Percentiles rank a stretch among this genome's conserved stretches.
Conservation (phyloP, 106 monocot species). For the Agapanthus africanus region DNA sequence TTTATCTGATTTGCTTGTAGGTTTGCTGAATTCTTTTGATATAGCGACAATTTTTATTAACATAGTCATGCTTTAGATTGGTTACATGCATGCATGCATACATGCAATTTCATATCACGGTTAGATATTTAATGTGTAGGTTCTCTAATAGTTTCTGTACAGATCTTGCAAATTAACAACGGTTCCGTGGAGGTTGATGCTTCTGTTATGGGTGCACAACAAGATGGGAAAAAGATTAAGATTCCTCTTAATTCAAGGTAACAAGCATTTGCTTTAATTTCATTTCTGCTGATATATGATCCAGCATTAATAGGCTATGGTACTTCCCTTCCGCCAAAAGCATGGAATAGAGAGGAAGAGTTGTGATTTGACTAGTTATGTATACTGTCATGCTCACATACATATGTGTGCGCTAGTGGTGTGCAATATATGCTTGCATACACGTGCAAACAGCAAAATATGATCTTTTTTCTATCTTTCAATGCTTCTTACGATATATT, state of each 20-base stretch:
- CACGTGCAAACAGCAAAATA: not conserved
- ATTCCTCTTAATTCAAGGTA: conserved; percentile 97
- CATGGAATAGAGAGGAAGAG: too few relatives aligned
- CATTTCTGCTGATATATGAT: not conserved
- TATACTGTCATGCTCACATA: not conserved
- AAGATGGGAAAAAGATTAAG: conserved; percentile 90
- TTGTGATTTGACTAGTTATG: not conserved
- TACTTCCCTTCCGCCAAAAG: not conserved
- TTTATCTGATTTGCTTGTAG: too few relatives aligned
- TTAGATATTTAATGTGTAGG: not conserved
- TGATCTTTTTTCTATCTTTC: not conserved
- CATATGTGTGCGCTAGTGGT: not conserved
- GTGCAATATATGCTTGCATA: not conserved
- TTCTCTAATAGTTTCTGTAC: conserved; percentile 2
- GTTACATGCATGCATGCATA: too few relatives aligned
- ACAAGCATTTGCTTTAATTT: conserved; percentile 5
- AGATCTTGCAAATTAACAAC: conserved; percentile 89
- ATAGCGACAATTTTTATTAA: too few relatives aligned
- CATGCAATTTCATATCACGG: too few relatives aligned
- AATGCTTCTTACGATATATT: not conserved
- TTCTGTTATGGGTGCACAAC: conserved; percentile 67
- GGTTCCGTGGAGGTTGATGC: conserved; percentile 90
- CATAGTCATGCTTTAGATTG: too few relatives aligned
- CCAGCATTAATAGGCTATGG: not conserved
- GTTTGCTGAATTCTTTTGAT: too few relatives aligned